Conservation (phyloP, 768 basidiomycete species). For the Suillus paluster region DNA sequence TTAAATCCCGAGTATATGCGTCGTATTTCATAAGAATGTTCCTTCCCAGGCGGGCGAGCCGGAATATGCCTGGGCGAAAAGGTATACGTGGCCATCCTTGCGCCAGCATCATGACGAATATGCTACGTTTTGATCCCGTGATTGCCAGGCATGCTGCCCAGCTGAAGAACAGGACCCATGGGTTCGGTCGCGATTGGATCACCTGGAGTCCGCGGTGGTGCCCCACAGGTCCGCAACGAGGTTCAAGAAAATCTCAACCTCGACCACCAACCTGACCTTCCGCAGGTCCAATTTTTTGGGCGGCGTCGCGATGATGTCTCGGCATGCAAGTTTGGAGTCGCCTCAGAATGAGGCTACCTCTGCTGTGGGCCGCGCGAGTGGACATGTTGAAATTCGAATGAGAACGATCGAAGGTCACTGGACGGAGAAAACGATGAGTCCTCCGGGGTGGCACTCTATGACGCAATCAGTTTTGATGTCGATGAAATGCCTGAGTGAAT, state of each 20-base stretch:
- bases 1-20: background rate
- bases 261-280: background rate
- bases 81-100: constrained; percentile 66
- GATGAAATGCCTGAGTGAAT: constrained; percentile 18
- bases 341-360: constrained; percentile 18
- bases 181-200: constrained; percentile 21
- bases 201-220: background rate
- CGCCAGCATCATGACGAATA: constrained; percentile 54
- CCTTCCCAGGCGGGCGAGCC: constrained; percentile 36
- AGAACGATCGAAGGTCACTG: background rate
- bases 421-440: constrained; percentile 22
- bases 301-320: constrained; percentile 18
- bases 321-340: background rate
- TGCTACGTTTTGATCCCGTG: constrained; percentile 40
- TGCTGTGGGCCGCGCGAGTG: background rate
- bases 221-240: constrained; percentile 4
- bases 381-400: background rate
- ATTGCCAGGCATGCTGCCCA: constrained; percentile 38
- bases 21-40: background rate
- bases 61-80: constrained; percentile 43
- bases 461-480: background rate
- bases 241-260: background rate
- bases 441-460: constrained; percentile 18
- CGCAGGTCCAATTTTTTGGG: constrained; percentile 14
- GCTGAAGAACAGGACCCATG: constrained; percentile 21